Evolutionary conservation across 78 protist species (phyloP).

Genomic region (Creolimax fragrantissima): DNA sequence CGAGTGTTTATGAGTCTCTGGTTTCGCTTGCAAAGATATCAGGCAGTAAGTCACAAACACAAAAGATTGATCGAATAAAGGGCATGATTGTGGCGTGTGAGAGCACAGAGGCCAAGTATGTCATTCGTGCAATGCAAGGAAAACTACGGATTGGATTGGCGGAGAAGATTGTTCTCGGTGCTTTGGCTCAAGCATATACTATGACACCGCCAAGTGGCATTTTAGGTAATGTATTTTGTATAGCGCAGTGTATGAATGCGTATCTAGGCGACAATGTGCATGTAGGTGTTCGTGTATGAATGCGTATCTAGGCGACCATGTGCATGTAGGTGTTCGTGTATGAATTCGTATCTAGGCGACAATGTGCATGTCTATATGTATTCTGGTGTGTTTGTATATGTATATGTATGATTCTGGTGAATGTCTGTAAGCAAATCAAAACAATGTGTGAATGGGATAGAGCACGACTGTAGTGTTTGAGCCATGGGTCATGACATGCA

Average conservation of each 20-base stretch:
- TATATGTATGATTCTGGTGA: neutral
- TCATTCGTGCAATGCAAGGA: slow-evolving; percentile 52
- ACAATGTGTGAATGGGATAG: no score
- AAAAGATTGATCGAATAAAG: neutral
- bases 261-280: neutral
- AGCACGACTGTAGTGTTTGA: no score
- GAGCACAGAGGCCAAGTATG: slow-evolving; percentile 20
- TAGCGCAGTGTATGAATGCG: neutral
- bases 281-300: neutral
- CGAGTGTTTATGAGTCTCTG: slow-evolving; percentile 28
- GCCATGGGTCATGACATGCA: no score
- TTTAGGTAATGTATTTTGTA: neutral
- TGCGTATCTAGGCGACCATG: neutral
- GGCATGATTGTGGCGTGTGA: neutral
- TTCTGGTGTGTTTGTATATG: neutral
- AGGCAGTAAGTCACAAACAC: slow-evolving; percentile 7
- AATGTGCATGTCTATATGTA: neutral
- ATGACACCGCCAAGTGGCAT: slow-evolving; percentile 35
- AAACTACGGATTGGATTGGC: slow-evolving; percentile 91
- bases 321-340: neutral
- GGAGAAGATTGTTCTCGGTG: slow-evolving; percentile 75
- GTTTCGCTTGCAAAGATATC: slow-evolving; percentile 39
- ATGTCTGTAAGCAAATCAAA: neutral
- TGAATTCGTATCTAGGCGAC: neutral
- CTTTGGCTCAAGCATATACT: slow-evolving; percentile 76